Base-by-base conservation (phyloP, 208 protist genomes). In the Leishmania tarentolae region DNA sequence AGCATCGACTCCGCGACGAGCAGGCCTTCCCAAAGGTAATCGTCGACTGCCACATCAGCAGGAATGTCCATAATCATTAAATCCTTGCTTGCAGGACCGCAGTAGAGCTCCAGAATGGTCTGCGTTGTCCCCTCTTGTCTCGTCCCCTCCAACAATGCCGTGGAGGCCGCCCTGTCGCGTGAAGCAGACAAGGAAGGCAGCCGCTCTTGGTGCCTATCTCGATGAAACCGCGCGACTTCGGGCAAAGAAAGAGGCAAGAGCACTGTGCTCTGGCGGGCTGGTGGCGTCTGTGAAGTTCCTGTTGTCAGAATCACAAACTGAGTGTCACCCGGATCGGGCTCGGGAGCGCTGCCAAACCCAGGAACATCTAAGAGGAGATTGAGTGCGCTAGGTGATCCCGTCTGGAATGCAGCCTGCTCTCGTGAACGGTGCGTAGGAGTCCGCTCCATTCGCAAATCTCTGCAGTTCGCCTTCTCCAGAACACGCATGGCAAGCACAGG, bases 81-180 rank as follows among this genome's bases (percentile, higher is more conserved):
- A 61, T 86, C 82, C 17, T 86, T 86, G 82, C 82, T 86, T 50
- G 61, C 73, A 0, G 82, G 73, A 1, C 65, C n/a, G 31, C 82
- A 86, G 78, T 77, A 79, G 15, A 86, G 77, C 21, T 76, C 73
- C 21, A 86, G 19, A 79, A 50, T 52, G 11, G 71, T 78, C 72
- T 61, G n/a, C 56, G 75, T 9, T 28, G 28, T 24, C 44, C 63
- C 31, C 13, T 52, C 70, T 19, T 9, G 42, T 46, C 65, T 50
- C 28, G 24, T 6, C 37, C 65, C 28, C 40, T 80, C 74, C 40
- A 82, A 19, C 66, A 86, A 61, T 42, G 63, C 52, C 19, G 17
- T 21, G 4, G 56, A 31, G 3, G 57, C 40, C 24, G 1, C 47
- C 2, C 9, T 56, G 46, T 6, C 40, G 57, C 37, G 15, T 46